Evolutionary conservation across 306 rosid genomes (phyloP).

Genomic region (Oxytropis ochrocephala): DNA sequence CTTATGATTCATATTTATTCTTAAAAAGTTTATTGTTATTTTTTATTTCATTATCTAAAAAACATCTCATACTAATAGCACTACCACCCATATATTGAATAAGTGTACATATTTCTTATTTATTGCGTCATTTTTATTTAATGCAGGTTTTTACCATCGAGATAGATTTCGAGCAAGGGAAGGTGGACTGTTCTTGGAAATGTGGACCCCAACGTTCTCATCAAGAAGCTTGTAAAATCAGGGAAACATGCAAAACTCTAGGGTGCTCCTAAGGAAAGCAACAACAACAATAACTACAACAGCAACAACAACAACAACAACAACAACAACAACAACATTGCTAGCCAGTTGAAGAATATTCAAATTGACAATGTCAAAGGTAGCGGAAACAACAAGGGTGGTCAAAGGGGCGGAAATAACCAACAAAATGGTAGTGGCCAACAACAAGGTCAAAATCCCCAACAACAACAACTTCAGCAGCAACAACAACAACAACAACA

Average conservation of each 20-base stretch:
- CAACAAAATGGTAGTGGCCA: too few relatives aligned
- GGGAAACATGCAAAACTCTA: slow-evolving; percentile 83
- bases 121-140: neutral
- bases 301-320: slow-evolving; percentile 21
- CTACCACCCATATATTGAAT: too few relatives aligned
- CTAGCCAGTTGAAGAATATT: slow-evolving; percentile 59
- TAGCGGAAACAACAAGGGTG: too few relatives aligned
- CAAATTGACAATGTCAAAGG: slow-evolving; percentile 50
- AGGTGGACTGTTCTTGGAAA: slow-evolving; percentile 84
- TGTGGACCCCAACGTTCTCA: slow-evolving; percentile 73
- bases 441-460: slow-evolving; percentile 31
- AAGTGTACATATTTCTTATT: neutral
- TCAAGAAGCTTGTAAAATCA: slow-evolving; percentile 80
- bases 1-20: too few relatives aligned
- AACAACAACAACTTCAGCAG: too few relatives aligned
- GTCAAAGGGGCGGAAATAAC: too few relatives aligned
- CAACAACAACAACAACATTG: slow-evolving; percentile 32
- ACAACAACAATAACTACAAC: too few relatives aligned
- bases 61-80: neutral
- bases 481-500: too few relatives aligned
- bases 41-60: too few relatives aligned
- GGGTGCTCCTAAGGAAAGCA: slow-evolving; percentile 39
- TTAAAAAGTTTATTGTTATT: too few relatives aligned
- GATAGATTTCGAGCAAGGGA: slow-evolving; percentile 81
- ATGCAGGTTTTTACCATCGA: slow-evolving; percentile 81